Evolutionary conservation across 1,284 basidiomycete species (phyloP).

Genomic region (Cystobasidiaceae sp.): DNA sequence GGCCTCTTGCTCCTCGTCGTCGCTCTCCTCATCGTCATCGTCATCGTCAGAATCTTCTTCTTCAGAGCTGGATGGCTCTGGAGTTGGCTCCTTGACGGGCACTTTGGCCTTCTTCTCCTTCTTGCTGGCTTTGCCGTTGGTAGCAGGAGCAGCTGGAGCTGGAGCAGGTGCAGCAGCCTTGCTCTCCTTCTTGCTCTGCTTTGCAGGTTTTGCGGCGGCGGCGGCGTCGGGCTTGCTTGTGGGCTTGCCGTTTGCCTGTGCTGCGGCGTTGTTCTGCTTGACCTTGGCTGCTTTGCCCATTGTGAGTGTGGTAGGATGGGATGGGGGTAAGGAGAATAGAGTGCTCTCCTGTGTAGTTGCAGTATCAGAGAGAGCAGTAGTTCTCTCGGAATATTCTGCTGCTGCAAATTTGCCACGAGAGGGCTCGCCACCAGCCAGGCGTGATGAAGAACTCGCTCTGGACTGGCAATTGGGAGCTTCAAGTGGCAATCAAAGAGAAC

Average conservation of each 20-base stretch:
- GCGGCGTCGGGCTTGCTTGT: conserved; percentile 44
- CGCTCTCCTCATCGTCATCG: conserved; percentile 17
- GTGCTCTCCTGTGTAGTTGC: not conserved
- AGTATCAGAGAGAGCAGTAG: not conserved
- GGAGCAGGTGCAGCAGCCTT: conserved; percentile 29
- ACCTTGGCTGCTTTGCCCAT: conserved; percentile 30
- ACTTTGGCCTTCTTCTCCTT: conserved; percentile 40
- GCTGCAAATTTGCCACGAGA: no score
- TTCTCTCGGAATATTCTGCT: not conserved
- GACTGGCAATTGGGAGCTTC: no score
- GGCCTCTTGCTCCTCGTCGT: no score
- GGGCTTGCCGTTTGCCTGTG: conserved; percentile 37
- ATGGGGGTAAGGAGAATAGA: not conserved
- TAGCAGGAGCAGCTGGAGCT: conserved; percentile 25
- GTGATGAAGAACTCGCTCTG: no score
- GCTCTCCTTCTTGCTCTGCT: conserved; percentile 46
- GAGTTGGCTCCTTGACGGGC: conserved; percentile 23
- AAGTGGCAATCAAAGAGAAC: no score
- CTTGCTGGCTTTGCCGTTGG: conserved; percentile 31
- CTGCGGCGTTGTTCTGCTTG: conserved; percentile 33
- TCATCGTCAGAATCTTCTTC: conserved; percentile 13
- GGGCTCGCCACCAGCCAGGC: no score
- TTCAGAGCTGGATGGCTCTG: conserved; percentile 9
- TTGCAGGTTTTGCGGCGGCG: no score
- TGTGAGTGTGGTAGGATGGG: no score